A percentile compares a stretch with the other conserved stretches of the same genome.
Evolutionary conservation across 2,329 filamentous ascomycete genomes (phyloP).

Genomic region (Phyllosticta ampelicida): DNA sequence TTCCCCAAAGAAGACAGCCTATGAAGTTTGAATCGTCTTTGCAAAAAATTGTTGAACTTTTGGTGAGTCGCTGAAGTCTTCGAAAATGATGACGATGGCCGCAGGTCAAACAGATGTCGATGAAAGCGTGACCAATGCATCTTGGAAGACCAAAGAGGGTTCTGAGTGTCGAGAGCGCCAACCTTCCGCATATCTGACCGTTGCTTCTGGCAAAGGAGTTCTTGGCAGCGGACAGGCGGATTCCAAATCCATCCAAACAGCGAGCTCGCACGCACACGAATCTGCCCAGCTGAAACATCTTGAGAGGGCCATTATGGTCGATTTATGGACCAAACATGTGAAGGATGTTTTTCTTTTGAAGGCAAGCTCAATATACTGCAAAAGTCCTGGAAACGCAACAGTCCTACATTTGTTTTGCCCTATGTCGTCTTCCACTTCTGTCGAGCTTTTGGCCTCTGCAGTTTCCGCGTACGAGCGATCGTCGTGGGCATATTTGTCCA

Average conservation of each 20-base stretch:
- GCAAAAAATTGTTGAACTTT: background rate
- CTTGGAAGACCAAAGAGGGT: background rate
- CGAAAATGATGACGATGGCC: background rate
- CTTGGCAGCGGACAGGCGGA: background rate
- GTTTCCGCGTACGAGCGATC: slow-evolving; percentile 1
- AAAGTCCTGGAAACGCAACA: background rate
- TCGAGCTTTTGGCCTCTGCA: background rate
- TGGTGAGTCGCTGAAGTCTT: background rate
- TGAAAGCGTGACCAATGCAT: background rate
- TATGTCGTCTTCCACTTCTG: background rate
- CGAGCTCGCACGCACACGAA: background rate
- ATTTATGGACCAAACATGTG: background rate
- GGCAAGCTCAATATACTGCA: background rate
- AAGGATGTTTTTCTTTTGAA: background rate
- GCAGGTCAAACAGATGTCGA: background rate
- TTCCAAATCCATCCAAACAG: background rate
- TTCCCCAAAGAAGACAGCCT: background rate
- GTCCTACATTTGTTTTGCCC: background rate
- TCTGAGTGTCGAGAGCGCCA: background rate
- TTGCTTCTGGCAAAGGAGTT: background rate
- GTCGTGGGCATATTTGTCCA: slow-evolving; percentile 7
- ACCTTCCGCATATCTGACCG: background rate
- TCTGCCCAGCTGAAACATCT: background rate
- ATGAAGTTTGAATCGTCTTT: background rate
- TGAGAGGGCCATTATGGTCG: background rate